Percentiles rank a stretch among this genome's conserved stretches.
phyloP scores from a whole-genome alignment of 108 stramenopile genomes.

The Pseudonitzschia pungens region DNA sequence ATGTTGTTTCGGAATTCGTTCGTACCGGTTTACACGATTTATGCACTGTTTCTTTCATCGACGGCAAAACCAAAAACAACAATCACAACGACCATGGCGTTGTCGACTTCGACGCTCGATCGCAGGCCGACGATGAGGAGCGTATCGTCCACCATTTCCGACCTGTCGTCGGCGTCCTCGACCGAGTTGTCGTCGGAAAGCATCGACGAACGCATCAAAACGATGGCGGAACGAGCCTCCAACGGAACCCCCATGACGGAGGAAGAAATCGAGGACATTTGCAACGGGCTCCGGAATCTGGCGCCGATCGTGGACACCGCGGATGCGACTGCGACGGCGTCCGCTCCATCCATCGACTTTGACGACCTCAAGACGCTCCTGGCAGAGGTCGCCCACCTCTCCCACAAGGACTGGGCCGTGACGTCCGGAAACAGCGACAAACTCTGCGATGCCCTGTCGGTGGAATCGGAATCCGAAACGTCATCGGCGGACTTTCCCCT shows the following conservation, averaged over 20 bases:
- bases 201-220: slow-evolving; percentile 16
- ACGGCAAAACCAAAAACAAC: not conserved
- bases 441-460: slow-evolving; percentile 26
- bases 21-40: not conserved
- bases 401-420: slow-evolving; percentile 72
- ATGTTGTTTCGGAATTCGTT: slow-evolving; percentile 1
- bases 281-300: slow-evolving; percentile 31
- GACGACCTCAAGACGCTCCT: slow-evolving; percentile 41
- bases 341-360: slow-evolving; percentile 28
- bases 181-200: not conserved
- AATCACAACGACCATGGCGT: not conserved
- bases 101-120: not conserved
- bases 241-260: slow-evolving; percentile 43
- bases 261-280: slow-evolving; percentile 48
- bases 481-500: slow-evolving; percentile 11
- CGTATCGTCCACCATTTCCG: slow-evolving; percentile 14
- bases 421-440: slow-evolving; percentile 49
- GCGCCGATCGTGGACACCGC: slow-evolving; percentile 4
- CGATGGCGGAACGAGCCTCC: slow-evolving; percentile 42
- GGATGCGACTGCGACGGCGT: not conserved
- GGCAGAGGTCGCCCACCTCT: slow-evolving; percentile 54
- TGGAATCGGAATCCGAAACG: no score
- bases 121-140: slow-evolving; percentile 23
- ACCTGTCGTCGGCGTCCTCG: slow-evolving; percentile 1
- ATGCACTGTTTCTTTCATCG: not conserved